phyloP scores from a whole-genome alignment of 1,284 basidiomycete species.

The Cryptococcus neoformans region DNA sequence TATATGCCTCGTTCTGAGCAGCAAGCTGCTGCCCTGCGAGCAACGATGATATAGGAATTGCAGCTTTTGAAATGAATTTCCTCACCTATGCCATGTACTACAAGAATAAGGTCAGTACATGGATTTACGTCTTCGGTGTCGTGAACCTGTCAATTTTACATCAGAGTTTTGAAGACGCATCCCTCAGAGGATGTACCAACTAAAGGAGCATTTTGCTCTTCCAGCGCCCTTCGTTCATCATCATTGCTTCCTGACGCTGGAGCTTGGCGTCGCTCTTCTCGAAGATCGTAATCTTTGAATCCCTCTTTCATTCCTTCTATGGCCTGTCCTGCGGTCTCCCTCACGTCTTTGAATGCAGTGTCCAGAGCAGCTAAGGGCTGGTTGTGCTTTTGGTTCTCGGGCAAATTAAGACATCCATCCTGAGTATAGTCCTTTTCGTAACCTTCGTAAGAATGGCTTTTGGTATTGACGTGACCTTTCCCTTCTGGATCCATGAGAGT shows the following conservation, averaged over 20 bases:
- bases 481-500: not conserved
- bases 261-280: constrained; percentile 2
- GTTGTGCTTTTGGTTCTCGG: no score
- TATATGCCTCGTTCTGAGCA: constrained; percentile 52
- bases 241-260: constrained; percentile 4
- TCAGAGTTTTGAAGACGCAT: not conserved
- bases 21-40: constrained; percentile 48
- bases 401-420: not conserved
- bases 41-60: not conserved
- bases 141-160: constrained; percentile 20
- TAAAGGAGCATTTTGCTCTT: constrained; percentile 45
- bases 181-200: constrained; percentile 11
- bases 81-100: constrained; percentile 55
- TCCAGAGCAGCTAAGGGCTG: not conserved
- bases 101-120: constrained; percentile 53
- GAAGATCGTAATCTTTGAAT: constrained; percentile 1
- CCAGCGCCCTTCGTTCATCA: constrained; percentile 25
- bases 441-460: not conserved
- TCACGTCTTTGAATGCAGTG: constrained; percentile 3
- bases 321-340: not conserved
- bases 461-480: not conserved
- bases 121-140: constrained; percentile 42
- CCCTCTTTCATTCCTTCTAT: constrained; percentile 8
- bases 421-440: not conserved
- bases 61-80: not conserved